Evolutionary conservation across 257 asterid species (phyloP), one percentile per base, ranked within the genome.

Genomic region (Solanum lycopersicoides): DNA sequence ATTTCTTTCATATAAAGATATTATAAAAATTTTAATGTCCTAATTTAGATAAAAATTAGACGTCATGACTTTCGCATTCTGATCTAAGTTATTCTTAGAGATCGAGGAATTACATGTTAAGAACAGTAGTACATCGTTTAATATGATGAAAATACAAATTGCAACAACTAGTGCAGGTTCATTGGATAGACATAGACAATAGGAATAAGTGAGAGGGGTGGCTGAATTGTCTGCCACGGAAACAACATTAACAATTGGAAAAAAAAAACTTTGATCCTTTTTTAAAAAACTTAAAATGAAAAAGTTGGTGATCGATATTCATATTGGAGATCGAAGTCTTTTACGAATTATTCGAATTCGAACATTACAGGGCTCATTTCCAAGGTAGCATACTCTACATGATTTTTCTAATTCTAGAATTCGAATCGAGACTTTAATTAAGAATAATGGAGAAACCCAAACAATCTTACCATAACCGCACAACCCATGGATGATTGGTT

Each of bases 301-400:
- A 0, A 39, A 39, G 8, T 39, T 39, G 41, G 42, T 39, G 42
- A 2, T 39, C 12, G 12, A 41, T 41, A 41, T 41, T 41, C 2
- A 41, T 41, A 41, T 7, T 7, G 44, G 44, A 41, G 44, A 9
- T 3, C 9, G 12, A 0, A 41, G 12, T 0, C 39, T 37, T 37
- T 37, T 37, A 37, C 7, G 5, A 37, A 37, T 37, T 5, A 37
- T 37, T 37, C 7, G 2, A 37, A 37, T 37, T 37, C 0, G 12
- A 9, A 41, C 10, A 42, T 42, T 42, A 12, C 3, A 42, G 1
- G 2, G 13, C 9, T 9, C 68, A 59, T 59, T 59, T 59, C 6
- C 4, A 0, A 4, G 68, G 0, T 20, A 59, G 13, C 13, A 8
- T 21, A 21, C 6, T 59, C 3, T 59, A 11, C 1, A 21, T 56